phyloP scores from a whole-genome alignment of 495 filamentous ascomycete species.

The Penicillium egyptiacum region DNA sequence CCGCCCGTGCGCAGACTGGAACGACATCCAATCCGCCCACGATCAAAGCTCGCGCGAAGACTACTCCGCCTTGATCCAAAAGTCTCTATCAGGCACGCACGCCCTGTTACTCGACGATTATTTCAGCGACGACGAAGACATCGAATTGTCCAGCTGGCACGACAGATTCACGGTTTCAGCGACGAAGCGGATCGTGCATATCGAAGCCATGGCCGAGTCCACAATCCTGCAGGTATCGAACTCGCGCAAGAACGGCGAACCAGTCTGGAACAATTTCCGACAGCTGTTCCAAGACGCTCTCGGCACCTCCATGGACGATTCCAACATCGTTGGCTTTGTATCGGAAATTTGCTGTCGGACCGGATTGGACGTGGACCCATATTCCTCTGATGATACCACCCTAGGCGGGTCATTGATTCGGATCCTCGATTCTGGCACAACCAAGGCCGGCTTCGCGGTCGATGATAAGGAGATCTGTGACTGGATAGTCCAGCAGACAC shows the following conservation, averaged over 20 bases:
- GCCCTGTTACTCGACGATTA: conserved; percentile 79
- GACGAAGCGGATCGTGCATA: conserved; percentile 78
- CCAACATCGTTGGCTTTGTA: conserved; percentile 80
- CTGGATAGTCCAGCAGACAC: conserved; percentile 57
- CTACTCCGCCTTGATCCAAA: conserved; percentile 57
- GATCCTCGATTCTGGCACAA: conserved; percentile 24
- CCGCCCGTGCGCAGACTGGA: conserved; percentile 57
- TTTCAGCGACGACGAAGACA: conserved; percentile 55
- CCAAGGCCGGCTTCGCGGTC: conserved; percentile 49
- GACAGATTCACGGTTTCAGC: conserved; percentile 59
- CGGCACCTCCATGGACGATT: conserved; percentile 54
- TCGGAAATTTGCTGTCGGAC: conserved; percentile 81
- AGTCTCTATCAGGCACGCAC: conserved; percentile 74
- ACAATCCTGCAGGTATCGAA: conserved; percentile 52
- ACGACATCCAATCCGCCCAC: conserved; percentile 61
- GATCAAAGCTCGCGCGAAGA: conserved; percentile 53
- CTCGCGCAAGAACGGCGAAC: conserved; percentile 24
- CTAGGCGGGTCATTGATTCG: conserved; percentile 37
- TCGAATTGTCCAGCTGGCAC: conserved; percentile 68
- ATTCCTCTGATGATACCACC: conserved; percentile 29
- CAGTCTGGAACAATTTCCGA: conserved; percentile 42
- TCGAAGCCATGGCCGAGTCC: conserved; percentile 72
- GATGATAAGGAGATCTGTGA: conserved; percentile 64
- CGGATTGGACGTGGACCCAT: conserved; percentile 56
- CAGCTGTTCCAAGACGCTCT: conserved; percentile 51